These are phyloP conservation scores for Candida palmyrensis DNA, from an alignment of 805 yeast species.

Conservation along the genomic window DNA sequence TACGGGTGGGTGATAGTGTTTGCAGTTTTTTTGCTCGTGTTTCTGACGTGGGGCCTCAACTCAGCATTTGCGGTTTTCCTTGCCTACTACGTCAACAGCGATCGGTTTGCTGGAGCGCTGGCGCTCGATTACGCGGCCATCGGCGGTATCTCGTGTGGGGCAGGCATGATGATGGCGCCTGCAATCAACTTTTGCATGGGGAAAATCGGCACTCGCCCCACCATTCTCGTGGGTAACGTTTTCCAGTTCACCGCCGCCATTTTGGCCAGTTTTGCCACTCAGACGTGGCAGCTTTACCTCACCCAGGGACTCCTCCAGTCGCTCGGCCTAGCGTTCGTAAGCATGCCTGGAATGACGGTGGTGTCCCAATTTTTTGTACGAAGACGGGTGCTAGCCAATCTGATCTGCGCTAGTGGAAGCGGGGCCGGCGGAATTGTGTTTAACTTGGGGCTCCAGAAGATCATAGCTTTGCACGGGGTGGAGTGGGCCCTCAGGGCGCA, in stretches of 20 bases:
- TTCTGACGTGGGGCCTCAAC: constrained; percentile 72
- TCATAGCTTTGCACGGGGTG: constrained; percentile 32
- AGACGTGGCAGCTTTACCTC: constrained; percentile 60
- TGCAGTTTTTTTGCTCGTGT: constrained; percentile 46
- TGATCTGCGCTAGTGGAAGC: constrained; percentile 45
- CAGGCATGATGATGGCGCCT: constrained; percentile 50
- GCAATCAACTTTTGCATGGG: constrained; percentile 43
- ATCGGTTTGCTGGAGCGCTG: constrained; percentile 49
- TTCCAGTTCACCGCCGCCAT: constrained; percentile 51
- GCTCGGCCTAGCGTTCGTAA: constrained; percentile 49
- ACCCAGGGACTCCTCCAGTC: constrained; percentile 68
- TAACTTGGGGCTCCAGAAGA: constrained; percentile 43
- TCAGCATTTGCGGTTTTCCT: constrained; percentile 62
- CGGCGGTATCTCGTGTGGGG: constrained; percentile 63
- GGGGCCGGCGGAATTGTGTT: constrained; percentile 50
- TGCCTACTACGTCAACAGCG: constrained; percentile 47
- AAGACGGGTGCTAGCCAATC: constrained; percentile 51
- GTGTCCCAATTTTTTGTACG: constrained; percentile 70
- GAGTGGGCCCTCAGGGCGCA: constrained; percentile 50
- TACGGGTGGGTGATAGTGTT: constrained; percentile 61
- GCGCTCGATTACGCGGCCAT: constrained; percentile 59
- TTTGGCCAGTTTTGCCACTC: constrained; percentile 55
- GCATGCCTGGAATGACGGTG: constrained; percentile 54
- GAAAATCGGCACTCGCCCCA: constrained; percentile 33
- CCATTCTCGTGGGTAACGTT: constrained; percentile 43